Evolutionary conservation across 371 early-diverging fungal genomes (phyloP).

Genomic region (Actinomortierella wolfii): DNA sequence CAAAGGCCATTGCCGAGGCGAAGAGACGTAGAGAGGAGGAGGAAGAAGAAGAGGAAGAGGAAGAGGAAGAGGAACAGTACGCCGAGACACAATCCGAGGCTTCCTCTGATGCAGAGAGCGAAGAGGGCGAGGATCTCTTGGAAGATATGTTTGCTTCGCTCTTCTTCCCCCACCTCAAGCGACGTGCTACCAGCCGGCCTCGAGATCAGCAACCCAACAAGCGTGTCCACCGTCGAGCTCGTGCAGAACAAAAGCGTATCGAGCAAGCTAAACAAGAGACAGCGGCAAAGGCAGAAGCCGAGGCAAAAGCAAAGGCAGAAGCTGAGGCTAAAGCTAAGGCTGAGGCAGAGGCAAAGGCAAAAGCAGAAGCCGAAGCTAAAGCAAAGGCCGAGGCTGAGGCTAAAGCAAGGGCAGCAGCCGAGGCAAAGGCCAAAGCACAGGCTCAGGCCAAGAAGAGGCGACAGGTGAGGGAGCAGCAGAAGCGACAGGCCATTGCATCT

Average conservation of each 20-base stretch:
- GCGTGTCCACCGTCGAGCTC: too few species aligned
- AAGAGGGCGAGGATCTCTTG: too few species aligned
- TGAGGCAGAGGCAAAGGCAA: not conserved
- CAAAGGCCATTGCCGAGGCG: too few species aligned
- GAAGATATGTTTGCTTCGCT: slow-evolving; percentile 8
- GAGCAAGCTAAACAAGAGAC: too few species aligned
- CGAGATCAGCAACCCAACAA: not conserved
- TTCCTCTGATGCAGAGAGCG: too few species aligned
- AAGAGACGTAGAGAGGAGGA: too few species aligned
- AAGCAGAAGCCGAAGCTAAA: slow-evolving; percentile 10
- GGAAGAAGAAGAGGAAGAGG: too few species aligned
- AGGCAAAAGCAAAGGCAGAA: not conserved
- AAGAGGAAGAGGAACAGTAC: too few species aligned
- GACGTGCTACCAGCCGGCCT: slow-evolving; percentile 5
- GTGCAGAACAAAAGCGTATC: too few species aligned
- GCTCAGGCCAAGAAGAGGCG: slow-evolving; percentile 9
- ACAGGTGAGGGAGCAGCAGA: slow-evolving; percentile 5
- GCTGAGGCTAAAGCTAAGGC: not conserved
- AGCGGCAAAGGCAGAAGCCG: too few species aligned
- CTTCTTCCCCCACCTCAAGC: slow-evolving; percentile 18
- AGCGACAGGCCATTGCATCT: not conserved
- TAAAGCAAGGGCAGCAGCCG: slow-evolving; percentile 3
- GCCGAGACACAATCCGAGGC: too few species aligned
- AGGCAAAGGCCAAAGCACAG: not conserved
- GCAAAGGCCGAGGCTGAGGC: slow-evolving; percentile 2